Percentiles rank a stretch among this genome's conserved stretches.
Conservation (phyloP, 2,329 filamentous ascomycete genomes). For the Nothophaeocryptopus gaeumannii region DNA sequence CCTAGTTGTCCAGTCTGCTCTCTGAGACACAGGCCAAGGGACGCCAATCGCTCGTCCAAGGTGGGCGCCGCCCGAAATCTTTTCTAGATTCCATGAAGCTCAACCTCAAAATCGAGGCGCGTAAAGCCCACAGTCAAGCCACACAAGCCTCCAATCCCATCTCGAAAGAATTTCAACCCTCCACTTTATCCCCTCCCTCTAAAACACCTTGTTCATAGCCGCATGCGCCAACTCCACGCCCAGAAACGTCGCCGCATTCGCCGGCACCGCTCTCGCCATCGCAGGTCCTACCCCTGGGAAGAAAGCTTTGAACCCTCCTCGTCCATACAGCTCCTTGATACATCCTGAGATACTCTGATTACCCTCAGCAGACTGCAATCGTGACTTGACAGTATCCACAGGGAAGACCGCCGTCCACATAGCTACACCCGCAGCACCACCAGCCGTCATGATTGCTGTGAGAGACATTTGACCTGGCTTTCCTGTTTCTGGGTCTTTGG, state of each 20-base stretch:
- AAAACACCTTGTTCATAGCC: conserved; percentile 73
- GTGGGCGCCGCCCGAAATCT: too few species aligned
- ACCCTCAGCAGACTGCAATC: conserved; percentile 86
- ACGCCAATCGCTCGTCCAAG: too few species aligned
- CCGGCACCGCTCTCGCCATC: conserved; percentile 86
- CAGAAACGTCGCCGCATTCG: conserved; percentile 92
- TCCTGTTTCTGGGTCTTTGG: conserved; percentile 72
- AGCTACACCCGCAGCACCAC: conserved; percentile 85
- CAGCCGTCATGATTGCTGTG: conserved; percentile 77
- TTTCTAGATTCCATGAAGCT: too few species aligned
- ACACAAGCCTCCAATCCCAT: too few species aligned
- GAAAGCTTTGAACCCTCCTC: conserved; percentile 83
- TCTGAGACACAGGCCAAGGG: too few species aligned
- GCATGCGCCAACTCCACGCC: conserved; percentile 81
- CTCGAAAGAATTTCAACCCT: too few species aligned
- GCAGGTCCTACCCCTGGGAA: conserved; percentile 96
- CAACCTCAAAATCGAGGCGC: too few species aligned
- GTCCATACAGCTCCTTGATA: conserved; percentile 76
- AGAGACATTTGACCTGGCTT: conserved; percentile 73
- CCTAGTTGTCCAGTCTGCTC: too few species aligned
- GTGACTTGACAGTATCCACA: conserved; percentile 91
- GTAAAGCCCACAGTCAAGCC: too few species aligned
- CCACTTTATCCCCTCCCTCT: conserved; percentile 26
- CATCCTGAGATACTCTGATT: conserved; percentile 77
- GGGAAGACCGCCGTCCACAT: conserved; percentile 99